Evolutionary conservation across 352 stramenopile genomes (phyloP).

Genomic region (Phytophthora sp.): DNA sequence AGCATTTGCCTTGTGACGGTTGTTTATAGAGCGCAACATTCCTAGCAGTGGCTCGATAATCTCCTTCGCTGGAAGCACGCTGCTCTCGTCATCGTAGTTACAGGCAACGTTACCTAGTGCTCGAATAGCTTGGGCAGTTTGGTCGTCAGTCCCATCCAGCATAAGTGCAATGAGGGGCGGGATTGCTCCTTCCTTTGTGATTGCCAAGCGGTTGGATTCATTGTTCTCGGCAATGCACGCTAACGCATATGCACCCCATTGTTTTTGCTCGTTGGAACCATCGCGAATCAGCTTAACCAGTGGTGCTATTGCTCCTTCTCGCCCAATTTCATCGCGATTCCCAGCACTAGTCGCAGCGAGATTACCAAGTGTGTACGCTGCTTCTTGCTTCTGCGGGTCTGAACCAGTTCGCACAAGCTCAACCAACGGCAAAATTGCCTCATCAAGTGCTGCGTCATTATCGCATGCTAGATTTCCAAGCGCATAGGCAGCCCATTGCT

Average conservation of each 20-base stretch:
- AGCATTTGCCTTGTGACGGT: slow-evolving; percentile 6
- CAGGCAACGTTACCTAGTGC: slow-evolving; percentile 5
- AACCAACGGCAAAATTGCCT: slow-evolving; percentile 22
- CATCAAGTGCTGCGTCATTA: slow-evolving; percentile 14
- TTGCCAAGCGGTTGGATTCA: background rate
- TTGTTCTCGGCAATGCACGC: slow-evolving; percentile 11
- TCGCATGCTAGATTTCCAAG: slow-evolving; percentile 25
- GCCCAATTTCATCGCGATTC: slow-evolving; percentile 17
- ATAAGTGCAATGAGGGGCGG: slow-evolving; percentile 2
- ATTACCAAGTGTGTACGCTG: slow-evolving; percentile 19
- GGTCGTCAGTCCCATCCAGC: background rate
- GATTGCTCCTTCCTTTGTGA: slow-evolving; percentile 12
- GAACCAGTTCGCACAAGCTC: slow-evolving; percentile 19
- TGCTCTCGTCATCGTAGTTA: background rate
- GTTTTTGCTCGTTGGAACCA: slow-evolving; percentile 3
- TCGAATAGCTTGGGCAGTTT: slow-evolving; percentile 4
- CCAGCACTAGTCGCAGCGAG: slow-evolving; percentile 6
- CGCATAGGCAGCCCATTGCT: slow-evolving; percentile 20
- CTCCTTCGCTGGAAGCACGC: background rate
- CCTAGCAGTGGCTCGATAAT: slow-evolving; percentile 1
- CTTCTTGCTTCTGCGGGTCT: slow-evolving; percentile 23
- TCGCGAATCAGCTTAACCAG: slow-evolving; percentile 9
- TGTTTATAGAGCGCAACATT: slow-evolving; percentile 2
- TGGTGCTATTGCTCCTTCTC: slow-evolving; percentile 18
- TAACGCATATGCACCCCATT: slow-evolving; percentile 9